These are phyloP conservation scores for Sclerotinia glacialis DNA, from an alignment of 2,329 filamentous ascomycete species.

Conservation along the genomic window DNA sequence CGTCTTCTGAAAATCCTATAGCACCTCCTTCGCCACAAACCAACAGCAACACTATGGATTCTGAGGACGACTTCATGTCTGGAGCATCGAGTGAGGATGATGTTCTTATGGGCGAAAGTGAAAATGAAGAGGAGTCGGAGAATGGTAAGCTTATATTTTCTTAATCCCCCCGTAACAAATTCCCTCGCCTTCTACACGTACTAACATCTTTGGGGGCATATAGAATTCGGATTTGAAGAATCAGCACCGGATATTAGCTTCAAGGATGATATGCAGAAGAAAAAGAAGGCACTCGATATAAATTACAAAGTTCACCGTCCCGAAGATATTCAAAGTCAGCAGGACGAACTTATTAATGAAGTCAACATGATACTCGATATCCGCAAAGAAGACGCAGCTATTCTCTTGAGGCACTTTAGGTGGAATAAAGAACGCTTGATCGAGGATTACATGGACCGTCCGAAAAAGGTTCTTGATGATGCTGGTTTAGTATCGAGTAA, in stretches of 20 bases:
- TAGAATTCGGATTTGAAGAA: slow-evolving; percentile 47
- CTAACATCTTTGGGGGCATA: slow-evolving; percentile 14
- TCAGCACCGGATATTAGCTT: slow-evolving; percentile 49
- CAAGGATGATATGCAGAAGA: slow-evolving; percentile 64
- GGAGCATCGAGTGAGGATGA: slow-evolving; percentile 74
- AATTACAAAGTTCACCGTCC: slow-evolving; percentile 81
- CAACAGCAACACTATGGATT: slow-evolving; percentile 70
- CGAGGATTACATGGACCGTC: slow-evolving; percentile 92
- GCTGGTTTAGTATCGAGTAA: slow-evolving; percentile 73
- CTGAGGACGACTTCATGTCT: slow-evolving; percentile 91
- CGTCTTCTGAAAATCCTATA: background rate
- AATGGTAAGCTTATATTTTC: slow-evolving; percentile 35
- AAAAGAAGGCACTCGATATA: slow-evolving; percentile 76
- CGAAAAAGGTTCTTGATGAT: slow-evolving; percentile 74
- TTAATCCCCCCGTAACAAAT: background rate
- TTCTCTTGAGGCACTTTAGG: slow-evolving; percentile 80
- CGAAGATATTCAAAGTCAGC: slow-evolving; percentile 76
- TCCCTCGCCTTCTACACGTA: slow-evolving; percentile 12
- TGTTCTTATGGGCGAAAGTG: slow-evolving; percentile 73
- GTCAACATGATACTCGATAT: slow-evolving; percentile 90
- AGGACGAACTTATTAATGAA: slow-evolving; percentile 82
- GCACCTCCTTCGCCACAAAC: slow-evolving; percentile 58
- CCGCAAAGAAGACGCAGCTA: slow-evolving; percentile 83
- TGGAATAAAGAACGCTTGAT: slow-evolving; percentile 98
- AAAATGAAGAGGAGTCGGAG: slow-evolving; percentile 64